Evolutionary conservation across 495 filamentous ascomycete genomes (phyloP), one percentile per base, ranked within the genome.

Genomic region (Lophium mytilinum): DNA sequence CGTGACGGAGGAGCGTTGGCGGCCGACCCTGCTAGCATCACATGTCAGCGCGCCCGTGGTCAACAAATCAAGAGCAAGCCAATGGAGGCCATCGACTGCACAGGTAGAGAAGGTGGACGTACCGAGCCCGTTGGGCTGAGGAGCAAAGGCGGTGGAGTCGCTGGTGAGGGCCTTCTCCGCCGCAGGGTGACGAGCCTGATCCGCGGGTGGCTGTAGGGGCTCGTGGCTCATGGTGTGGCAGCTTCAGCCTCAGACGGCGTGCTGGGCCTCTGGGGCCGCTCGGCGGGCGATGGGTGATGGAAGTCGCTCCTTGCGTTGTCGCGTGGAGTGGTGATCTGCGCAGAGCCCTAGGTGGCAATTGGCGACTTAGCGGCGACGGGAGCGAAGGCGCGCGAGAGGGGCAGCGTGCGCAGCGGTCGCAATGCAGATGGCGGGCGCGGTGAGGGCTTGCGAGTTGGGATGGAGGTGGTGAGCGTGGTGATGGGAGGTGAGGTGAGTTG

Each of bases 211-310:
- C 59, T 71, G 71, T 53, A 60, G 65, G 50, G 66, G 59, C 68
- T 76, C 75, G 71, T 72, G 68, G 70, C 75, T 78, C 76, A 79
- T 79, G 65, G 71, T 71, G 68, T 70, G 68, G 73, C 58, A 67
- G 34, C 37, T 35, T 35, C 45, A 37, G 51, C 46, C 56, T 60
- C 24, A 33, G 33, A 30, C 50, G 48, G 53, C 46, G 19, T 35
- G 33, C 8, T 46, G 40, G n/a, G 46, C 24, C 55, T 45, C 40
- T 46, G 34, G 19, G 36, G 18, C n/a, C 37, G 10, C 30, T 46
- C 37, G 36, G n/a, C 41, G 48, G 30, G 52, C 18, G 39, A 39
- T 30, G 18, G 9, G 35, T 36, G 60, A 55, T 53, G 60, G 37
- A 41, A 40, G 58, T 24, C 11, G 58, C 58, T 61, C 57, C 53